Evolutionary conservation across 805 yeast genomes (phyloP).

Genomic region (Metschnikowia vanudenii): DNA sequence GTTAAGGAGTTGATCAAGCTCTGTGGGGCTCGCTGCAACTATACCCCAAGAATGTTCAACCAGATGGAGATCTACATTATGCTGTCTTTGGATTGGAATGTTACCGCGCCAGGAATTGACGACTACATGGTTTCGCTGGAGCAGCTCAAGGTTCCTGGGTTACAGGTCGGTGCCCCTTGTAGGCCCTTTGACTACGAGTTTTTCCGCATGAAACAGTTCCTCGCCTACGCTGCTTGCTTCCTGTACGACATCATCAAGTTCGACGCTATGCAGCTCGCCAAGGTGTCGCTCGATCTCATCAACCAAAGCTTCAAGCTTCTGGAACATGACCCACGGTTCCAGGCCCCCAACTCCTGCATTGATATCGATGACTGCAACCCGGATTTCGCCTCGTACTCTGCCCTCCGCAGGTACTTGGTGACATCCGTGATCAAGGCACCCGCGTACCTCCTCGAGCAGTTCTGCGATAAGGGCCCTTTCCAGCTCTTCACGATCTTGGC

Average conservation of each 20-base stretch:
- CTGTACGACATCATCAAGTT: constrained; percentile 36
- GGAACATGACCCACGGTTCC: constrained; percentile 24
- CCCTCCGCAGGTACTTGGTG: constrained; percentile 13
- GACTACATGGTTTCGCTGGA: constrained; percentile 34
- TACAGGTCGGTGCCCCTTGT: no score
- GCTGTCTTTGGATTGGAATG: constrained; percentile 68
- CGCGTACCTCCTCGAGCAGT: constrained; percentile 12
- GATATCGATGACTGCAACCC: constrained; percentile 2
- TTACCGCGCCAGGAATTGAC: constrained; percentile 57
- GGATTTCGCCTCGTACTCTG: constrained; percentile 8
- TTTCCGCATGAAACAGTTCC: constrained; percentile 48
- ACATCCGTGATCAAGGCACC: constrained; percentile 15
- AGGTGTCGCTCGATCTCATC: constrained; percentile 32
- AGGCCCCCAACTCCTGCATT: constrained; percentile 21
- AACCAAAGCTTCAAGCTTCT: constrained; percentile 30
- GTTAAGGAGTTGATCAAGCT: constrained; percentile 61
- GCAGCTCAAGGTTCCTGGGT: constrained; percentile 39
- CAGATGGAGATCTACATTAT: constrained; percentile 80
- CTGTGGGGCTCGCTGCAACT: constrained; percentile 62
- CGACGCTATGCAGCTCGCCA: constrained; percentile 21
- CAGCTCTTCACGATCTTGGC: constrained; percentile 10
- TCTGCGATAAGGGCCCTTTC: constrained; percentile 17
- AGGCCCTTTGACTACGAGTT: constrained; percentile 27
- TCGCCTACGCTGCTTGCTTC: constrained; percentile 49
- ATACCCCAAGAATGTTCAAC: constrained; percentile 43